These are phyloP conservation scores for Gastrolobium bilobum DNA, from an alignment of 306 rosid genomes.

Conservation along the genomic window DNA sequence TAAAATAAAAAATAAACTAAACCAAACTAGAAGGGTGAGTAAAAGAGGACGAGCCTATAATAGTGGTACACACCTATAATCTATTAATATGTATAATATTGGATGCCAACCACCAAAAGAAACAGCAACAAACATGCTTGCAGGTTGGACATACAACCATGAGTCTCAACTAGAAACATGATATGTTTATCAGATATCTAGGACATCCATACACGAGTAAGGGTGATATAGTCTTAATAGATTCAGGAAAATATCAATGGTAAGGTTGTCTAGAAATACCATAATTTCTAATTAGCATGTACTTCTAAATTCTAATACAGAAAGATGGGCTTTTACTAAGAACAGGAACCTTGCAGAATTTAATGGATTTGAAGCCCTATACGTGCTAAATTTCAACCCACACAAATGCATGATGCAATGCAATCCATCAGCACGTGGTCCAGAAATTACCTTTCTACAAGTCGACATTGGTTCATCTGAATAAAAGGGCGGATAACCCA, in stretches of 20 bases:
- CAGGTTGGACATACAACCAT: slow-evolving; percentile 14
- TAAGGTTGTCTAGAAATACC: slow-evolving; percentile 7
- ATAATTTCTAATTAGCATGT: slow-evolving; percentile 4
- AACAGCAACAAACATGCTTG: background rate
- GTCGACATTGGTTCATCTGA: slow-evolving; percentile 90
- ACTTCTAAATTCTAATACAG: slow-evolving; percentile 14
- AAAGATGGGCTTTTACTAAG: slow-evolving; percentile 18
- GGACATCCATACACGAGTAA: background rate
- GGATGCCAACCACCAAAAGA: slow-evolving; percentile 4
- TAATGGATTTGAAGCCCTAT: slow-evolving; percentile 17
- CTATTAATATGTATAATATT: background rate
- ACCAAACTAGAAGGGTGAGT: too few relatives aligned
- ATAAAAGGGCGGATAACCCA: slow-evolving; percentile 90
- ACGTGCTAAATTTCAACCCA: background rate
- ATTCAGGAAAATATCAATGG: slow-evolving; percentile 30
- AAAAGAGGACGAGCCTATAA: background rate
- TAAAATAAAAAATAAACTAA: too few relatives aligned
- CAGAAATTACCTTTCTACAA: slow-evolving; percentile 76
- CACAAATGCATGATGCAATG: slow-evolving; percentile 39
- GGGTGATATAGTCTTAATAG: background rate
- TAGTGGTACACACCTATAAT: background rate
- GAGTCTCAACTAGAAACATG: slow-evolving; percentile 2
- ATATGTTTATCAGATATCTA: slow-evolving; percentile 22
- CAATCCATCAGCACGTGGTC: slow-evolving; percentile 37
- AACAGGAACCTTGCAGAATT: background rate